Conservation (phyloP, 2,329 filamentous ascomycete species). For the Ophioceras dolichostomum region DNA sequence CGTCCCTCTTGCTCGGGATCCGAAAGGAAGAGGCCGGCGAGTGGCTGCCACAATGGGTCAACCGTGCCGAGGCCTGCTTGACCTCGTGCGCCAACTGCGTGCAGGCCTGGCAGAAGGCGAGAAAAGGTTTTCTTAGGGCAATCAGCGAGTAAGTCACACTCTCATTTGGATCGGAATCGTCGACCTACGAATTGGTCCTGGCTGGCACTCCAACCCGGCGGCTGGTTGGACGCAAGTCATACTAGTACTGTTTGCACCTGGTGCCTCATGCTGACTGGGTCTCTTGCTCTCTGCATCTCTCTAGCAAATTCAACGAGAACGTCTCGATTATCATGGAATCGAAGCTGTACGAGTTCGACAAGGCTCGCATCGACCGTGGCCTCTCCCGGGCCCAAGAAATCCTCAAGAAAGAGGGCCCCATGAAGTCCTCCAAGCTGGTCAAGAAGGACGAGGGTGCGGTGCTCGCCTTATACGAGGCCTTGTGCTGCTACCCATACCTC, state of each 20-base stretch:
- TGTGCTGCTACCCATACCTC: conserved; percentile 76
- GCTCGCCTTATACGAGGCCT: conserved; percentile 73
- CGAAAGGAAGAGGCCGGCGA: conserved; percentile 45
- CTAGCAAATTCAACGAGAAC: conserved; percentile 27
- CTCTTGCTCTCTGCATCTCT: not conserved
- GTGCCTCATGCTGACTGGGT: not conserved
- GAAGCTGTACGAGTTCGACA: conserved; percentile 25
- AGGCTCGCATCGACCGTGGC: conserved; percentile 17
- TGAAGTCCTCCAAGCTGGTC: conserved; percentile 33
- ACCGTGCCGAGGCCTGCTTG: conserved; percentile 44
- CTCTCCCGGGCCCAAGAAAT: conserved; percentile 38
- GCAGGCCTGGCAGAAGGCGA: conserved; percentile 60
- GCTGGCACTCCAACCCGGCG: no score
- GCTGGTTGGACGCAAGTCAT: no score
- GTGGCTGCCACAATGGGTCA: conserved; percentile 47
- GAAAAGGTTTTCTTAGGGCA: conserved; percentile 48
- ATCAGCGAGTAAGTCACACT: conserved; percentile 40
- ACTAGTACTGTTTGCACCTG: no score
- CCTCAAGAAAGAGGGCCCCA: conserved; percentile 30
- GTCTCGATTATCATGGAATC: conserved; percentile 24
- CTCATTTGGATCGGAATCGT: not conserved
- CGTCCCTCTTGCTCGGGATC: conserved; percentile 58
- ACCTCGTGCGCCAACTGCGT: conserved; percentile 58
- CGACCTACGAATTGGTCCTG: not conserved
- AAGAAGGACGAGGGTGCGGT: conserved; percentile 46